These are phyloP conservation scores for Saturnispora sekii DNA, from an alignment of 805 yeast genomes.

Conservation along the genomic window DNA sequence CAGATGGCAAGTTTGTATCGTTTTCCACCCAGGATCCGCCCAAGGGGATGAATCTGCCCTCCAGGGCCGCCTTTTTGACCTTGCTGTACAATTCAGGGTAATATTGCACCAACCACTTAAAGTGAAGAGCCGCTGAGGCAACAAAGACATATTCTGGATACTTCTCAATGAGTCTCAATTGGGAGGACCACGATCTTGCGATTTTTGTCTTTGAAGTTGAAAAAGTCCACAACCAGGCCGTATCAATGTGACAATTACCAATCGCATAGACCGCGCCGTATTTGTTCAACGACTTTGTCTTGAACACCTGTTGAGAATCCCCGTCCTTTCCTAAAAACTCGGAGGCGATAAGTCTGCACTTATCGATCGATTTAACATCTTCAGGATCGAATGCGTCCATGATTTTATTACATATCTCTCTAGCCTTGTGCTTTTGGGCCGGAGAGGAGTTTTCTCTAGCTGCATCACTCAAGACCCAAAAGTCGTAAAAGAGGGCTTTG, in stretches of 20 bases:
- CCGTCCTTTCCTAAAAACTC: conserved; percentile 55
- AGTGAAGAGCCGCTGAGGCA: conserved; percentile 95
- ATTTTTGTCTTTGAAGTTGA: conserved; percentile 91
- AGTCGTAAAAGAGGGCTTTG: conserved; percentile 67
- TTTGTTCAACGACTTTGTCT: conserved; percentile 28
- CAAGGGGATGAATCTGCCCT: conserved; percentile 74
- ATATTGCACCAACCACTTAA: conserved; percentile 79
- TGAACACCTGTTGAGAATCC: conserved; percentile 58
- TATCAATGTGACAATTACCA: conserved; percentile 95
- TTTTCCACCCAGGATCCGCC: conserved; percentile 99
- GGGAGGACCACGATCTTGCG: conserved; percentile 93
- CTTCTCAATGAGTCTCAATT: conserved; percentile 68
- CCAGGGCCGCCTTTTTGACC: conserved; percentile 54
- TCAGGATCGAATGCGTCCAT: conserved; percentile 75
- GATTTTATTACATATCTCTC: conserved; percentile 68
- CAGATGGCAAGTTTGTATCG: conserved; percentile 92
- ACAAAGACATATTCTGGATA: conserved; percentile 92
- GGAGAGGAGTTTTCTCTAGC: conserved; percentile 79
- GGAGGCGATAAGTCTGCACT: conserved; percentile 59
- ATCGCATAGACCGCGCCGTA: conserved; percentile 64
- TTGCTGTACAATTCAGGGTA: conserved; percentile 71
- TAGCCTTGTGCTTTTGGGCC: conserved; percentile 70
- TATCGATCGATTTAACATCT: conserved; percentile 45
- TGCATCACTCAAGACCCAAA: conserved; percentile 83
- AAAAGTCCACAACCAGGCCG: conserved; percentile 99